A percentile compares a stretch with the other conserved stretches of the same genome.
Conservation (phyloP, 2,329 filamentous ascomycete genomes). For the Fusarium mangiferae region DNA sequence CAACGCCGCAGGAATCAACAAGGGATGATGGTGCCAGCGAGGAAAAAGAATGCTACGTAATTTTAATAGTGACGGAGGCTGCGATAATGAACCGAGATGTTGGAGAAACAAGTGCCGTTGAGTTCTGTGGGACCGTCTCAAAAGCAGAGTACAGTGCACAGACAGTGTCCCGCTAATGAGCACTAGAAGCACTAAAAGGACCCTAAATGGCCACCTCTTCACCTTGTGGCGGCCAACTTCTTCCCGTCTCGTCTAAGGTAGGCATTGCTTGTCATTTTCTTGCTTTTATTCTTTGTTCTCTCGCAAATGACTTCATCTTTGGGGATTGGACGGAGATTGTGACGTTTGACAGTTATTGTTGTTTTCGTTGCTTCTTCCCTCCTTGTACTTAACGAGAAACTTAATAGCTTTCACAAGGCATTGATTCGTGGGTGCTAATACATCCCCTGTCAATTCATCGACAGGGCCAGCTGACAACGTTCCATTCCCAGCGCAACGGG, state of each 20-base stretch:
- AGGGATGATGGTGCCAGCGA: conserved; percentile 14
- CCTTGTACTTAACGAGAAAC: conserved; percentile 6
- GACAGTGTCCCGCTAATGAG: conserved; percentile 33
- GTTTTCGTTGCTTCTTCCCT: neutral
- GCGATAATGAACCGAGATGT: conserved; percentile 37
- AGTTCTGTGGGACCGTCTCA: conserved; percentile 30
- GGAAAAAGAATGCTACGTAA: conserved; percentile 36
- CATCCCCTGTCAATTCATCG: conserved; percentile 18
- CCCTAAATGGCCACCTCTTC: conserved; percentile 14
- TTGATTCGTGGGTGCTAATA: conserved; percentile 18
- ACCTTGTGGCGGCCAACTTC: conserved; percentile 15
- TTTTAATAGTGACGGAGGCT: conserved; percentile 29
- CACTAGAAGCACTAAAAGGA: conserved; percentile 13
- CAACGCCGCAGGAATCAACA: neutral
- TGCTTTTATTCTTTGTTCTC: neutral
- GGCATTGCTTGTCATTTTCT: neutral
- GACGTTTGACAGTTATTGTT: neutral
- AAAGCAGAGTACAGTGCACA: conserved; percentile 25
- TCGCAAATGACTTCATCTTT: conserved; percentile 21
- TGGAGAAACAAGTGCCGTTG: conserved; percentile 42
- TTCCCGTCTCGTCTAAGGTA: neutral
- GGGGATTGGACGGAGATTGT: neutral
- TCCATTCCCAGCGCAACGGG: conserved; percentile 43
- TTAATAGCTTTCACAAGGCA: conserved; percentile 3
- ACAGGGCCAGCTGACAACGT: conserved; percentile 26